These are phyloP conservation scores for Phialophora expanda DNA, from an alignment of 2,329 filamentous ascomycete species.

Conservation along the genomic window DNA sequence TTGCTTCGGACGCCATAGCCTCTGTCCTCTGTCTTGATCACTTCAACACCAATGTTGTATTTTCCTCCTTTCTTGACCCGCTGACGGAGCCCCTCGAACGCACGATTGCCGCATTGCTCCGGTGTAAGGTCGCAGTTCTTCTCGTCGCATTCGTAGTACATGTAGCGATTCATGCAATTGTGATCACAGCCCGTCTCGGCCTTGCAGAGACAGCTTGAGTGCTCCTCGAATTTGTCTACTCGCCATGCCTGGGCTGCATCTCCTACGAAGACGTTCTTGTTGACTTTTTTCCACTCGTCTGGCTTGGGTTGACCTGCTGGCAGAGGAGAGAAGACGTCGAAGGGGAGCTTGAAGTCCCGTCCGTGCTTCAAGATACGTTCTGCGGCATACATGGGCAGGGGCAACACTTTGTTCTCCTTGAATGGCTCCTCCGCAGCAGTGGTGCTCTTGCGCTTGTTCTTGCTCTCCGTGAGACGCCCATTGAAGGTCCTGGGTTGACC, in stretches of 20 bases:
- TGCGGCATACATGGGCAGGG: constrained; percentile 78
- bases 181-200: constrained; percentile 82
- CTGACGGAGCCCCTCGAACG: constrained; percentile 78
- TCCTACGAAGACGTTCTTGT: constrained; percentile 90
- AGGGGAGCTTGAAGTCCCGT: constrained; percentile 86
- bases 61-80: constrained; percentile 79
- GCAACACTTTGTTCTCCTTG: constrained; percentile 65
- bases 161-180: constrained; percentile 90
- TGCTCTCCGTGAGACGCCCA: constrained; percentile 55
- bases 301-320: constrained; percentile 87
- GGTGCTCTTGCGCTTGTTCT: constrained; percentile 49
- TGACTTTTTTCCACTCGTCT: constrained; percentile 88
- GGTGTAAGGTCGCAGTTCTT: constrained; percentile 82
- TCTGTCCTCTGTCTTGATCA: constrained; percentile 85
- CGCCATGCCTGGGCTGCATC: constrained; percentile 82
- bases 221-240: constrained; percentile 73
- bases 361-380: constrained; percentile 72
- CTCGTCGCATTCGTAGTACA: constrained; percentile 95
- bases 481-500: constrained; percentile 69
- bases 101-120: constrained; percentile 80
- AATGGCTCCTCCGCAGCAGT: constrained; percentile 47
- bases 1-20: constrained; percentile 92
- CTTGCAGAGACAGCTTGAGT: constrained; percentile 78
- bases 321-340: constrained; percentile 85
- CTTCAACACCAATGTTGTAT: constrained; percentile 91